Evolutionary conservation across 441 rosid species (phyloP), one percentile per base, ranked within the genome.

Genomic region (Syzygium syzygioides): DNA sequence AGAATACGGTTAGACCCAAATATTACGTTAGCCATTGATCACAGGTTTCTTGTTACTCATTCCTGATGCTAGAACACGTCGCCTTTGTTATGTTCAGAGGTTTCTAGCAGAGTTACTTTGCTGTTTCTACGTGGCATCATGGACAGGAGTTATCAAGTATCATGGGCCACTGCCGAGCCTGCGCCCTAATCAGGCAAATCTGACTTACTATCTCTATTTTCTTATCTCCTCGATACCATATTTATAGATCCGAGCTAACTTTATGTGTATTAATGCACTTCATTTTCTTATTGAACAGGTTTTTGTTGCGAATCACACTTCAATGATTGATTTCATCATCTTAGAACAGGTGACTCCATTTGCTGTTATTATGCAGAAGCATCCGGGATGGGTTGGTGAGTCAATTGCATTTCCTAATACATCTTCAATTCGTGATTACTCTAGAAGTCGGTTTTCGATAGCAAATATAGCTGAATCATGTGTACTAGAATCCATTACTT

Each of bases 361-460:
- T 94, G 98, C 99, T 89, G 98, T 98, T 87, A 97, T 94, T 76
- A 97, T 97, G 99, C 99, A 98, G 94, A 98, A 98, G 91, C 99
- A 98, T 93, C 98, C 98, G 89, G 99, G 99, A 88, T 98, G 99
- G 99, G 99, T 97, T 94, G 99, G 99, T 96, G 91, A 94, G 99
- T 92, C 34, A 19, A 55, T 76, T 76, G 17, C 86, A 25, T 30
- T 32, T 34, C 30, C 59, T 59, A 76, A 41, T 59, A 54, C 88
- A 57, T 79, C 52, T 76, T 23, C n/a, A 41, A 6, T 76, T 41
- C 83, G 23, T 23, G 53, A 76, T 76, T 76, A 23, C 52, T 41
- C 52, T 28, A 76, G 83, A 76, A 41, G 83, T 76, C 3, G 3
- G 18, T 13, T 45, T 45, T 37, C 52, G 13, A 18, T 76, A 76